phyloP scores from a whole-genome alignment of 345 rosid genomes.

The Citrus maxima region DNA sequence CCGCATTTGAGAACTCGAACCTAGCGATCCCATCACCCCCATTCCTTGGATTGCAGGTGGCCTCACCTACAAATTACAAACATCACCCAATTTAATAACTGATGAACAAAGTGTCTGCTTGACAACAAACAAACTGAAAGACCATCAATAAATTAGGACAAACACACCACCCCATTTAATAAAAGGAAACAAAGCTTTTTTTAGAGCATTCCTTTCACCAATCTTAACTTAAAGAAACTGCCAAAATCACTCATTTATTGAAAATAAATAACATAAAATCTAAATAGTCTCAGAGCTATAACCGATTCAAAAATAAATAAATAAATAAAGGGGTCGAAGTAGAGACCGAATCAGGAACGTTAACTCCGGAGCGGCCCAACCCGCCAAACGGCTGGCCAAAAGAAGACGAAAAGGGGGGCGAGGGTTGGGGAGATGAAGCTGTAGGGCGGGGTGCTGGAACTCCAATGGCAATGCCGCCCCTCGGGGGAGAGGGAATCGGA shows the following conservation, averaged over 20 bases:
- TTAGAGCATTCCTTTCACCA: background rate
- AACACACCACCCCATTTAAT: background rate
- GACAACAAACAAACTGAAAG: background rate
- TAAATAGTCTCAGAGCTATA: background rate
- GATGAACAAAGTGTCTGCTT: background rate
- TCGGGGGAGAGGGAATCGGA: conserved; percentile 36
- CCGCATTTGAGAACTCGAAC: conserved; percentile 62
- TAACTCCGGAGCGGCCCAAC: conserved; percentile 45
- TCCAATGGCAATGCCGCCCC: conserved; percentile 67
- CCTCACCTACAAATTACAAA: conserved; percentile 40
- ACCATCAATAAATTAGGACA: background rate
- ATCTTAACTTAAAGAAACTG: background rate
- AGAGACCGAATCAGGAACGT: conserved; percentile 44
- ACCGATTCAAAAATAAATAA: background rate
- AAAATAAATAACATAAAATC: background rate
- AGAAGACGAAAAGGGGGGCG: conserved; percentile 52
- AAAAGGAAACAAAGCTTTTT: background rate
- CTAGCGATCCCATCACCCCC: conserved; percentile 63
- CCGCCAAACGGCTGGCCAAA: conserved; percentile 67
- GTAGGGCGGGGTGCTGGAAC: conserved; percentile 55
- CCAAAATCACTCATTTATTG: background rate
- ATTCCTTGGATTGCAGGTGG: conserved; percentile 55
- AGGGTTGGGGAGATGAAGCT: conserved; percentile 44
- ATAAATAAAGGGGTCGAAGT: conserved; percentile 51
- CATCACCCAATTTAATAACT: background rate